Evolutionary conservation across 352 stramenopile genomes (phyloP), one percentile per base, ranked within the genome.

Genomic region (Globisporangium nagaii): DNA sequence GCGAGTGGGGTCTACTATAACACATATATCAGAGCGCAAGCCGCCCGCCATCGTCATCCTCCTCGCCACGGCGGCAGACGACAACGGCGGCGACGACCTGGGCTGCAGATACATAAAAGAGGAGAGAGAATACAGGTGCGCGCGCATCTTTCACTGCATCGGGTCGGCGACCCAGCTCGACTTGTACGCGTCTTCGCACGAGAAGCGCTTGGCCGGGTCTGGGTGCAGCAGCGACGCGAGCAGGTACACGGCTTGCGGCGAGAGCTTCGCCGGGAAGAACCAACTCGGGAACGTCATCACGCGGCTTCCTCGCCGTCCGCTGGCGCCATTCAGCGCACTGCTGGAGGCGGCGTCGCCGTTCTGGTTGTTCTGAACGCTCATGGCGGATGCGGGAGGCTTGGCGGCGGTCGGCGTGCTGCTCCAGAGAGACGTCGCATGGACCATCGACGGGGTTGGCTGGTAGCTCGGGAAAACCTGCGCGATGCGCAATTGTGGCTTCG

Each of bases 121-220:
- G 62, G 43, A 42, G 27, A 44, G 25, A 35, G n/a, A 15, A 31
- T 19, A 42, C 47, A 36, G 28, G 37, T 34, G 20, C 17, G n/a
- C n/a, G n/a, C n/a, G n/a, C n/a, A n/a, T n/a, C n/a, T n/a, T 39
- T 49, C 44, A 56, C 48, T 80, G 71, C 66, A 43, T 56, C 9
- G 25, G 50, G 27, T 79, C 78, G 27, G 69, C 55, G 32, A 93
- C 66, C 84, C 84, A 95, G 19, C 47, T 56, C 11, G 79, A 84
- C 46, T 88, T 88, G 63, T 72, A 90, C 30, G 86, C 84, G 53
- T 96, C 85, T 57, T 92, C 86, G 35, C 84, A 91, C 25, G 82
- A 86, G 36, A 74, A 79, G 4, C 87, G 81, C 31, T 85, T 86
- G 39, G 64, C 79, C 15, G 87, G 87, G 46, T 95, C 85, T 13